Conservation (phyloP, 495 filamentous ascomycete species). For the Podospora didyma region DNA sequence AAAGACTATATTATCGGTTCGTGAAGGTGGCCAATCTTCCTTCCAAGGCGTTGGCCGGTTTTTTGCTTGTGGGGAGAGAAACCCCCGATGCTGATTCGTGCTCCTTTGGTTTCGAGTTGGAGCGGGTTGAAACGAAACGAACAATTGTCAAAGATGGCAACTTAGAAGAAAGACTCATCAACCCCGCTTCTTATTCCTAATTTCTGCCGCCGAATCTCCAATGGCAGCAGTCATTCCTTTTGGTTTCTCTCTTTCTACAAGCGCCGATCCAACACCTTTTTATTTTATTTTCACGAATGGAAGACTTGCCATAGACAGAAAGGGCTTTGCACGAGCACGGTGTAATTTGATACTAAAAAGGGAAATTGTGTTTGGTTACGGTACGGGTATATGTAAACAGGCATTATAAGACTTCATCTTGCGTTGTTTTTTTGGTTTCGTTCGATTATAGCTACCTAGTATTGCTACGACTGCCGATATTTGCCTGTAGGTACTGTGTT, state of each 20-base stretch:
- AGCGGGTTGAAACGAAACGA: not conserved
- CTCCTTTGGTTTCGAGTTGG: not conserved
- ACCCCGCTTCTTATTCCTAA: not conserved
- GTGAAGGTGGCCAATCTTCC: slow-evolving; percentile 10
- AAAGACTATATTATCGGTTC: slow-evolving; percentile 13
- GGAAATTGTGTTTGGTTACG: slow-evolving; percentile 20
- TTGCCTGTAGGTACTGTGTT: too few species aligned
- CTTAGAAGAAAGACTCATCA: not conserved
- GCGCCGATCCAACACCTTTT: slow-evolving; percentile 5
- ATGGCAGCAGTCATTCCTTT: not conserved
- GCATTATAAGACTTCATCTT: slow-evolving; percentile 14
- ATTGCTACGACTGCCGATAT: not conserved
- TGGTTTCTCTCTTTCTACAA: slow-evolving; percentile 3
- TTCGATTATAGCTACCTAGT: too few species aligned
- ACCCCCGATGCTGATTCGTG: not conserved
- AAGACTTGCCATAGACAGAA: slow-evolving; percentile 37
- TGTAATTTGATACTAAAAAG: slow-evolving; percentile 39
- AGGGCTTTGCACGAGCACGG: slow-evolving; percentile 32
- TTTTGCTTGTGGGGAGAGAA: slow-evolving; percentile 6
- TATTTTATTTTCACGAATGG: slow-evolving; percentile 35
- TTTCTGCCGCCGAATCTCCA: not conserved
- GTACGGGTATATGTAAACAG: slow-evolving; percentile 14
- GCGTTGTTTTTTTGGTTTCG: not conserved
- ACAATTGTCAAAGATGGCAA: not conserved
- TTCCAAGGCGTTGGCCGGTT: slow-evolving; percentile 26